Percentiles rank a stretch among this genome's conserved stretches.
Evolutionary conservation across 495 filamentous ascomycete genomes (phyloP).

Genomic region (Podospora anserina): DNA sequence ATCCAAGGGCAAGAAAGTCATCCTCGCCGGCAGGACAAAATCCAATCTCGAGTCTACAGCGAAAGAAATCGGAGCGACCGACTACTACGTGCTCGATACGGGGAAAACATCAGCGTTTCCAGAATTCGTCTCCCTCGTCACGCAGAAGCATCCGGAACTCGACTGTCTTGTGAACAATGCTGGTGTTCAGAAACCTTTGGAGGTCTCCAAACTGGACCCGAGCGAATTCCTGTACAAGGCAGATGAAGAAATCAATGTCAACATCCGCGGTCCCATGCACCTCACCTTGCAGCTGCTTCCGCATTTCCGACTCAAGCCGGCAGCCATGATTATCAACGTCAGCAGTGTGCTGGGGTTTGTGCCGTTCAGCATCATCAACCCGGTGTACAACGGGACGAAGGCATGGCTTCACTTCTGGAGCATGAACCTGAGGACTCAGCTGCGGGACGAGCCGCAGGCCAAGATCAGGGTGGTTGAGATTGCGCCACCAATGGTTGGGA

Average conservation of each 20-base stretch:
- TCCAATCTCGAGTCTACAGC: slow-evolving; percentile 38
- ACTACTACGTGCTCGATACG: slow-evolving; percentile 46
- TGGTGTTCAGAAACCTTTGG: slow-evolving; percentile 33
- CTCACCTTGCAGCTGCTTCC: slow-evolving; percentile 39
- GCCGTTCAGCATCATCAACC: slow-evolving; percentile 44
- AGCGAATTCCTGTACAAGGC: slow-evolving; percentile 36
- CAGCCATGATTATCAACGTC: slow-evolving; percentile 45
- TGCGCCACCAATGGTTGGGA: slow-evolving; percentile 47
- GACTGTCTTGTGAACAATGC: slow-evolving; percentile 48
- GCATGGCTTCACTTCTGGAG: slow-evolving; percentile 49
- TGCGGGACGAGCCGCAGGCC: slow-evolving; percentile 25
- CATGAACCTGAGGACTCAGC: slow-evolving; percentile 46
- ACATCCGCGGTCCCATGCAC: slow-evolving; percentile 51
- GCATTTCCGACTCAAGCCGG: slow-evolving; percentile 37
- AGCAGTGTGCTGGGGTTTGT: slow-evolving; percentile 46
- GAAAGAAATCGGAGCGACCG: slow-evolving; percentile 37
- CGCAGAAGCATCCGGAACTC: slow-evolving; percentile 42
- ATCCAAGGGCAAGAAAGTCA: slow-evolving; percentile 42
- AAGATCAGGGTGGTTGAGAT: slow-evolving; percentile 45
- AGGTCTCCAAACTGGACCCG: slow-evolving; percentile 26
- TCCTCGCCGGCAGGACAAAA: slow-evolving; percentile 48
- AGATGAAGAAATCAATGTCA: slow-evolving; percentile 50
- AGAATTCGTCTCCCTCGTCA: slow-evolving; percentile 36
- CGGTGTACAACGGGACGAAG: slow-evolving; percentile 50
- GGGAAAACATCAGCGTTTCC: slow-evolving; percentile 36